Conservation (phyloP, 495 filamentous ascomycete species). For the Durotheca rogersii region DNA sequence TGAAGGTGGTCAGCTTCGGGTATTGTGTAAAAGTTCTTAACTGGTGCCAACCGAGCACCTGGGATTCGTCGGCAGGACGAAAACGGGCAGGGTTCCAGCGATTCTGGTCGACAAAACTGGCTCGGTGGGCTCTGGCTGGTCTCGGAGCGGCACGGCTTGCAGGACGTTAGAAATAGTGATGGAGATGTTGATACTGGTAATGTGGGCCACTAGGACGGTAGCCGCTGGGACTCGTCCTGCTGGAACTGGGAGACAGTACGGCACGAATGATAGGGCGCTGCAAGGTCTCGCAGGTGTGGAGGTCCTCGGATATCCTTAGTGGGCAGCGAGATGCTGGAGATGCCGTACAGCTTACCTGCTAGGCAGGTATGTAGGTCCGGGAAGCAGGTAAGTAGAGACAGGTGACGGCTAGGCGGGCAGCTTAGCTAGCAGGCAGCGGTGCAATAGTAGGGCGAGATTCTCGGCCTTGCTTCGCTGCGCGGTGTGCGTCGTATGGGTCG, state of each 20-base stretch:
- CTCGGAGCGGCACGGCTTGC: constrained; percentile 39
- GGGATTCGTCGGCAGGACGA: constrained; percentile 40
- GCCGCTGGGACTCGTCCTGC: constrained; percentile 26
- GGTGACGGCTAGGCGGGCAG: too few species aligned
- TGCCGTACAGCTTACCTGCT: too few species aligned
- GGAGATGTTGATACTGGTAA: constrained; percentile 34
- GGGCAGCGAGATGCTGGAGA: background rate
- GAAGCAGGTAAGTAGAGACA: too few species aligned
- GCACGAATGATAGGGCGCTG: constrained; percentile 25
- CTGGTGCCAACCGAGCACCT: constrained; percentile 34
- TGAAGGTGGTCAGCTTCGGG: constrained; percentile 46
- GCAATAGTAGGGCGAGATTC: constrained; percentile 21
- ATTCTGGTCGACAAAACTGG: constrained; percentile 27
- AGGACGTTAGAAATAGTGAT: constrained; percentile 27
- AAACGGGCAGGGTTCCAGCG: constrained; percentile 33
- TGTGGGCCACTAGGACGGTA: constrained; percentile 33
- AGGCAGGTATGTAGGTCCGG: too few species aligned
- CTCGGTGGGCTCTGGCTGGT: constrained; percentile 29
- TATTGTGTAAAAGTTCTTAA: constrained; percentile 32
- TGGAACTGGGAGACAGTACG: constrained; percentile 27
- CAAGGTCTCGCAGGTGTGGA: constrained; percentile 33
- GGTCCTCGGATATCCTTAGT: constrained; percentile 1
- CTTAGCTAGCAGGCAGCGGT: too few species aligned
- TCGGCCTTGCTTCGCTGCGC: background rate
- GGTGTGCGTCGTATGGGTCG: too few species aligned